These are phyloP conservation scores for Thuidium tamariscinum DNA, from an alignment of 225 moss, liverwort and hornwort species.

Conservation along the genomic window DNA sequence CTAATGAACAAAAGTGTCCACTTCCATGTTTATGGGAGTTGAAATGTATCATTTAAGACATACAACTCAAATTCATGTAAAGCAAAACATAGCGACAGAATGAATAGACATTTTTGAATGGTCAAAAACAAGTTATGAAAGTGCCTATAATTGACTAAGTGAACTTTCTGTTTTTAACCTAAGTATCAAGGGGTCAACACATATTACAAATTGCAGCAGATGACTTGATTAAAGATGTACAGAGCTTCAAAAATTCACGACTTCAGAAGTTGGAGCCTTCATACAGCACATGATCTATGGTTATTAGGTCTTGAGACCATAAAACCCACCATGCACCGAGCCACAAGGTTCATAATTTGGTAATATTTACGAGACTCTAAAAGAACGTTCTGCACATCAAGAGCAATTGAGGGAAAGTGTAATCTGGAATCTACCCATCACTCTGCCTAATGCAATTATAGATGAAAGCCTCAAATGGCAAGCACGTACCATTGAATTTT, in stretches of 20 bases:
- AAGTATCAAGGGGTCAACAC: background rate
- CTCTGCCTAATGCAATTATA: background rate
- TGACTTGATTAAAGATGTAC: background rate
- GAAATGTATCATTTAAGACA: background rate
- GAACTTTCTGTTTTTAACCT: background rate
- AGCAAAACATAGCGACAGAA: background rate
- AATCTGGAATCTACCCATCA: background rate
- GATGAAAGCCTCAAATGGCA: background rate
- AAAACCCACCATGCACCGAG: background rate
- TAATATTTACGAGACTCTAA: background rate
- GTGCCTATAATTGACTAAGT: background rate
- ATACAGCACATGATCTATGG: background rate
- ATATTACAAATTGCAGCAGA: background rate
- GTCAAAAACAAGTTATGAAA: background rate
- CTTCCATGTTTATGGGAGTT: background rate
- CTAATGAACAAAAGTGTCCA: background rate
- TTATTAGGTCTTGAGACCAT: background rate
- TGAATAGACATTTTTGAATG: background rate
- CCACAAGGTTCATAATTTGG: background rate
- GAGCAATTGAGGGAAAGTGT: background rate
- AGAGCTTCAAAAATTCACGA: background rate
- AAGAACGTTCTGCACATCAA: background rate
- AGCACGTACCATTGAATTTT: slow-evolving; percentile 65
- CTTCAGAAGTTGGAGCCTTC: background rate
- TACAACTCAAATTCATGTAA: background rate